Evolutionary conservation across 352 stramenopile species (phyloP).

Genomic region (Thalassiosira exigua): DNA sequence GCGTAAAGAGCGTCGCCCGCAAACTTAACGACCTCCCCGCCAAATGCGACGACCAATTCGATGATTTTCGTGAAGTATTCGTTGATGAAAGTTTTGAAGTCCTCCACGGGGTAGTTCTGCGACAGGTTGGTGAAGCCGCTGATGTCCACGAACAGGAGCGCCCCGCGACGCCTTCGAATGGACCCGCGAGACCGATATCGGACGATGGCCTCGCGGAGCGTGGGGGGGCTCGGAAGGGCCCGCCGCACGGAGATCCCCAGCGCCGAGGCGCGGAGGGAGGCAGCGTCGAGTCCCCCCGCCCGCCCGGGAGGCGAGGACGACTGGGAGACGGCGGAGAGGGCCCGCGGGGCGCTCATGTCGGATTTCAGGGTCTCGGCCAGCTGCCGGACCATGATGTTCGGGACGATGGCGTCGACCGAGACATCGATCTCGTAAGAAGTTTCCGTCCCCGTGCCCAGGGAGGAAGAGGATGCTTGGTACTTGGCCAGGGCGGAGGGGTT

Average conservation of each 20-base stretch:
- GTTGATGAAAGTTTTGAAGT: constrained; percentile 57
- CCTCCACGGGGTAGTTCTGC: constrained; percentile 43
- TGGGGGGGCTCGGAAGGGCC: not conserved
- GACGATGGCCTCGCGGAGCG: constrained; percentile 15
- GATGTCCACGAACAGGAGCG: constrained; percentile 58
- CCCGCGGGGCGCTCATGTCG: not conserved
- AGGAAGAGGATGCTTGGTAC: no score
- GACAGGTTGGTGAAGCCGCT: constrained; percentile 48
- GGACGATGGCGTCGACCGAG: constrained; percentile 37
- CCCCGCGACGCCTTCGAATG: constrained; percentile 27
- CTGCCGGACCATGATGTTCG: constrained; percentile 33
- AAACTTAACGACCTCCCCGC: constrained; percentile 71
- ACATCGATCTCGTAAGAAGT: constrained; percentile 17
- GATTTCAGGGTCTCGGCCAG: constrained; percentile 26
- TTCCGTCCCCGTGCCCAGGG: not conserved
- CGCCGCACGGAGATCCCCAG: not conserved
- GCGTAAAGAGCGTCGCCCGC: constrained; percentile 68
- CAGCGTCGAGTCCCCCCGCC: no score
- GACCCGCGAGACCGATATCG: constrained; percentile 35
- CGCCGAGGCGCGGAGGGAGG: not conserved
- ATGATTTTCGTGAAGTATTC: constrained; percentile 60
- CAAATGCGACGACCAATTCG: constrained; percentile 32
- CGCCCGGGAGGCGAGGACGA: not conserved
- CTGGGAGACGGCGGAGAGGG: not conserved
- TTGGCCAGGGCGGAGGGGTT: no score